phyloP scores from a whole-genome alignment of 1,284 basidiomycete genomes.

The Xerocomus alliaceus region DNA sequence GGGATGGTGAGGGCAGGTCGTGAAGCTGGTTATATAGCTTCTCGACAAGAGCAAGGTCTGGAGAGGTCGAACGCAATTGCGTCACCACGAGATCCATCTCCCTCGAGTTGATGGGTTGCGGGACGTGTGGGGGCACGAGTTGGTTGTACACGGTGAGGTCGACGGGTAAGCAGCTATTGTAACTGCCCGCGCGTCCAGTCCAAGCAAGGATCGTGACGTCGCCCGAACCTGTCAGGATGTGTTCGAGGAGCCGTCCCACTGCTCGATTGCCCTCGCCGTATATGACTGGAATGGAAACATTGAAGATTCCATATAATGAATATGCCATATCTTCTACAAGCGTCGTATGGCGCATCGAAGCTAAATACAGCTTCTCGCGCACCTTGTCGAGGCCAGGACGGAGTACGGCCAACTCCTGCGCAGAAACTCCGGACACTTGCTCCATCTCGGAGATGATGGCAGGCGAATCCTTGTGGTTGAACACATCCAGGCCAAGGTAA shows the following conservation, averaged over 20 bases:
- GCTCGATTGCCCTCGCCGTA: conserved; percentile 11
- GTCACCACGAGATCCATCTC: not conserved
- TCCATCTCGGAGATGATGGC: conserved; percentile 8
- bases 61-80: not conserved
- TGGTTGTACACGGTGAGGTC: conserved; percentile 16
- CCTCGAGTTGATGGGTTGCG: not conserved
- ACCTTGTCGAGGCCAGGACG: not conserved
- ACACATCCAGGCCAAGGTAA: not conserved
- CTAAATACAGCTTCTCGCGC: conserved; percentile 10
- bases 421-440: not conserved
- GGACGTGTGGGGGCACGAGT: conserved; percentile 8
- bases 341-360: conserved; percentile 12
- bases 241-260: conserved; percentile 10
- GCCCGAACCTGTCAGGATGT: conserved; percentile 3
- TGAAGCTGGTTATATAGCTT: not conserved
- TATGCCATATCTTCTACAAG: conserved; percentile 11
- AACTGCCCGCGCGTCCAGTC: conserved; percentile 4
- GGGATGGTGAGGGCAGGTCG: not conserved
- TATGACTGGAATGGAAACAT: conserved; percentile 2
- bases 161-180: conserved; percentile 16
- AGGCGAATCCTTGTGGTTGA: conserved; percentile 4
- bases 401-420: not conserved
- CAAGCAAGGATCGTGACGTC: conserved; percentile 7
- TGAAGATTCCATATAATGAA: conserved; percentile 10
- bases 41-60: not conserved